Evolutionary conservation across 208 protist genomes (phyloP).

Genomic region (Leishmania guyanensis): DNA sequence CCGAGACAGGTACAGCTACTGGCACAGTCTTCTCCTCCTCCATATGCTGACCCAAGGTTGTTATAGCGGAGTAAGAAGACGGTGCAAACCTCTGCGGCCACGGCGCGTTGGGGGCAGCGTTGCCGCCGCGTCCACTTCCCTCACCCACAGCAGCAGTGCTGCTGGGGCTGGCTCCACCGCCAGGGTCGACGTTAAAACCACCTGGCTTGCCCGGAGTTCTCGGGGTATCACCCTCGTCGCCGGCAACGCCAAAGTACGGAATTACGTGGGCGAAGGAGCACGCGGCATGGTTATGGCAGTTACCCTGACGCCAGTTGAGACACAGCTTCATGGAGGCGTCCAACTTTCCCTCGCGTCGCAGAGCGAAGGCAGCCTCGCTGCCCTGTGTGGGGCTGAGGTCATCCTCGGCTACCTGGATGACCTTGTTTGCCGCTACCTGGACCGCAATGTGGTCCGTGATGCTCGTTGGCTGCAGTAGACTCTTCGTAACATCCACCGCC

Average conservation of each 20-base stretch:
- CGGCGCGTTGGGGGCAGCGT: neutral
- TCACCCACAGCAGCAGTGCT: constrained; percentile 5
- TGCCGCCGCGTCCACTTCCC: neutral
- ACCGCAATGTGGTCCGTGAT: constrained; percentile 64
- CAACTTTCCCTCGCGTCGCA: constrained; percentile 65
- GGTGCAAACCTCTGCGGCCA: constrained; percentile 20
- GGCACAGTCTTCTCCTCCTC: neutral
- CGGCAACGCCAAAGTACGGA: constrained; percentile 49
- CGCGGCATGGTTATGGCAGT: constrained; percentile 73
- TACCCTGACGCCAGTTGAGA: constrained; percentile 71
- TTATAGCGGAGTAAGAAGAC: constrained; percentile 7
- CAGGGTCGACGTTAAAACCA: neutral
- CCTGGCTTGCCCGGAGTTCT: constrained; percentile 7
- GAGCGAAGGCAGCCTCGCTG: constrained; percentile 68
- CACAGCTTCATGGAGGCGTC: constrained; percentile 75
- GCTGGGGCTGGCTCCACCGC: constrained; percentile 1
- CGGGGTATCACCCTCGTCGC: constrained; percentile 5
- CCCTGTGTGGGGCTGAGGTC: constrained; percentile 83
- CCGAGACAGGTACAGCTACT: no score
- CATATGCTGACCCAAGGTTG: neutral
- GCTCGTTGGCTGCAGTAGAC: constrained; percentile 58
- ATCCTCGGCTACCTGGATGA: constrained; percentile 59
- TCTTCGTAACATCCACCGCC: constrained; percentile 82
- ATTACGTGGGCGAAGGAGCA: constrained; percentile 77
- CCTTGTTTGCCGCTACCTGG: constrained; percentile 40